Evolutionary conservation across 2,329 filamentous ascomycete genomes (phyloP), one percentile per base, ranked within the genome.

Genomic region (Xylaria digitata): DNA sequence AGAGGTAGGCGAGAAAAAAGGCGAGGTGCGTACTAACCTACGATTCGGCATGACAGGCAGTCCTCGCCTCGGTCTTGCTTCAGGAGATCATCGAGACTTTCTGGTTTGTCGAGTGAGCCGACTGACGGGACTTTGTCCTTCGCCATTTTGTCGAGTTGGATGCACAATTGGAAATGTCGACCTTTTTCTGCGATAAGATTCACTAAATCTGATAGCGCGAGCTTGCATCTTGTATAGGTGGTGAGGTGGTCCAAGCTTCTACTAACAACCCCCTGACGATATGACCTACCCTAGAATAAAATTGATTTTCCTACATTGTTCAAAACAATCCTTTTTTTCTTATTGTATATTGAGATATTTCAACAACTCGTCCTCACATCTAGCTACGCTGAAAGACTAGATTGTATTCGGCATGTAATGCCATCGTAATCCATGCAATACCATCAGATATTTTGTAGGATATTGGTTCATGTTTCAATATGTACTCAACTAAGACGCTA

Each of bases 1-100:
- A 11, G 46, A 52, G 26, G 19, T 13, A 6, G 26, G 26, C 6
- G 37, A 26, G 8, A 9, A 11, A 37, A 40, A 43, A 37, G 49
- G 34, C 17, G 19, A 45, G 26, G 40, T 17, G 56, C 8, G 40
- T 37, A 82, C 85, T 75, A 80, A 93, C 92, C 92, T 60, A 93
- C 83, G 34, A 93, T 78, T 75, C 87, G 87, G 81, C 92, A 96
- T 40, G 90, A 82, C 46, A 88, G 81, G 78, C 92, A 95, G 79
- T 95, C 88, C 48, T 90, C 85, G 65, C 81, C 84, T 26, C 84
- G 82, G 73, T 88, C 86, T 72, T 84, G 77, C 66, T 84, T 85
- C 42, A 89, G 79, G 46, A 89, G 81, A 23, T 82, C 86, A 70
- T 92, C 80, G 57, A 88, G 84, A 67, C 86, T 86, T 76, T 90